Conservation (phyloP, 1,284 basidiomycete species). For the Cryptococcus neoformans region DNA sequence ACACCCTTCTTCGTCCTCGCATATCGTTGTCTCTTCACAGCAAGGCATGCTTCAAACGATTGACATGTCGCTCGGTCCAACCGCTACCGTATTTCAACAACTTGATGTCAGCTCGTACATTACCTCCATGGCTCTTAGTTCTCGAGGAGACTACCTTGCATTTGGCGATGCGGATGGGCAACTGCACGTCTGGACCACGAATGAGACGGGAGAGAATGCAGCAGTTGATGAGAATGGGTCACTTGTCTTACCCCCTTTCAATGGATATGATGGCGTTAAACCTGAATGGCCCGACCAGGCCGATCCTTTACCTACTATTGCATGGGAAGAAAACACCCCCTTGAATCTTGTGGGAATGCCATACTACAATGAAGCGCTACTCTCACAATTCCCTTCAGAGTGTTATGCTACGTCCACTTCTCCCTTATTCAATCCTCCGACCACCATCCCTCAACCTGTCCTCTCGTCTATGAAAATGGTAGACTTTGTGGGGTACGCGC, state of each 20-base stretch:
- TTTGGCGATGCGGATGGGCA: slow-evolving; percentile 87
- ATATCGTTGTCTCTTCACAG: slow-evolving; percentile 74
- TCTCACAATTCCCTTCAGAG: slow-evolving; percentile 68
- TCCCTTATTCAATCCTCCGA: slow-evolving; percentile 60
- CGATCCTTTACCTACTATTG: slow-evolving; percentile 65
- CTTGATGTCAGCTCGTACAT: slow-evolving; percentile 64
- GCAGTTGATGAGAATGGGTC: slow-evolving; percentile 33
- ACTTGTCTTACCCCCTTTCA: slow-evolving; percentile 62
- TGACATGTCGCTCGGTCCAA: slow-evolving; percentile 71
- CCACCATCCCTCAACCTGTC: slow-evolving; percentile 70
- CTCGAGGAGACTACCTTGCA: slow-evolving; percentile 83
- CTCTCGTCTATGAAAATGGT: slow-evolving; percentile 75
- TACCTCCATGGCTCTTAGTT: slow-evolving; percentile 76
- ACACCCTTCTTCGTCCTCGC: slow-evolving; percentile 74
- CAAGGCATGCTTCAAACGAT: slow-evolving; percentile 88
- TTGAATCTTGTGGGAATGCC: slow-evolving; percentile 89
- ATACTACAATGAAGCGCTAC: slow-evolving; percentile 69
- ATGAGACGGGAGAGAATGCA: slow-evolving; percentile 60
- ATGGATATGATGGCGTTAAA: slow-evolving; percentile 76
- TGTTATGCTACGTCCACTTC: slow-evolving; percentile 48
- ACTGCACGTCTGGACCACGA: slow-evolving; percentile 79
- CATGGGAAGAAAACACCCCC: slow-evolving; percentile 80
- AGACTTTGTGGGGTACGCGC: slow-evolving; percentile 84
- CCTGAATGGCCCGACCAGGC: slow-evolving; percentile 79
- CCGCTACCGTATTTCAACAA: slow-evolving; percentile 52